These are phyloP conservation scores for Quercus gilva DNA, from an alignment of 306 rosid genomes.

Conservation along the genomic window DNA sequence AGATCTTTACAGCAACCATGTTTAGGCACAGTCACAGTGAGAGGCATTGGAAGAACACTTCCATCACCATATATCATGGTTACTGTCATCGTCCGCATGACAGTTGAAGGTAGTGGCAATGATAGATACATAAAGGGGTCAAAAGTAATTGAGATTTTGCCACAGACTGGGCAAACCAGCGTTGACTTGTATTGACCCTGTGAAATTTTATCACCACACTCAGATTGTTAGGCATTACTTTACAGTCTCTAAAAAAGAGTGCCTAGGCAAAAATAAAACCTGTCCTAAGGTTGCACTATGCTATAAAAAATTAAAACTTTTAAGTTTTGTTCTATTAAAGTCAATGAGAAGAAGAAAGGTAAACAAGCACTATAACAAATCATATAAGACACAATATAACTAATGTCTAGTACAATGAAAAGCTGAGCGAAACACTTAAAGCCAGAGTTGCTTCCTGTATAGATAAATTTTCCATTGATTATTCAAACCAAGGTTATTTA, in stretches of 20 bases:
- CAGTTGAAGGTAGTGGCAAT: slow-evolving; percentile 90
- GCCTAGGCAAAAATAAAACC: background rate
- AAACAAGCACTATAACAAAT: background rate
- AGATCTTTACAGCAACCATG: slow-evolving; percentile 81
- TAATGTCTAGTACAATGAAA: background rate
- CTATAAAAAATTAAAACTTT: background rate
- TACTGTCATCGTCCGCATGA: slow-evolving; percentile 72
- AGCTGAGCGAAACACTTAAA: background rate
- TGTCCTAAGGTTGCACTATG: background rate
- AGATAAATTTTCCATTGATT: background rate
- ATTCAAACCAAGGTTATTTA: background rate
- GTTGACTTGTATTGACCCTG: slow-evolving; percentile 99
- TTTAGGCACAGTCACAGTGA: slow-evolving; percentile 63
- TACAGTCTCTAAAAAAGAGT: background rate
- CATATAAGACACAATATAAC: too few relatives aligned
- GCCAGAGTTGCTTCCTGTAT: background rate
- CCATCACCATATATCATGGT: slow-evolving; percentile 88
- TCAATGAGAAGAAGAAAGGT: background rate
- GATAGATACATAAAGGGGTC: slow-evolving; percentile 99
- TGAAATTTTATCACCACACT: slow-evolving; percentile 19
- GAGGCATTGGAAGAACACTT: slow-evolving; percentile 87
- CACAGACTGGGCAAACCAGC: slow-evolving; percentile 87
- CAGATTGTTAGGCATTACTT: background rate
- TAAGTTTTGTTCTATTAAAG: background rate
- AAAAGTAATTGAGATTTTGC: slow-evolving; percentile 91